Base-by-base conservation (phyloP, 345 rosid genomes). In the Litchi chinensis region DNA sequence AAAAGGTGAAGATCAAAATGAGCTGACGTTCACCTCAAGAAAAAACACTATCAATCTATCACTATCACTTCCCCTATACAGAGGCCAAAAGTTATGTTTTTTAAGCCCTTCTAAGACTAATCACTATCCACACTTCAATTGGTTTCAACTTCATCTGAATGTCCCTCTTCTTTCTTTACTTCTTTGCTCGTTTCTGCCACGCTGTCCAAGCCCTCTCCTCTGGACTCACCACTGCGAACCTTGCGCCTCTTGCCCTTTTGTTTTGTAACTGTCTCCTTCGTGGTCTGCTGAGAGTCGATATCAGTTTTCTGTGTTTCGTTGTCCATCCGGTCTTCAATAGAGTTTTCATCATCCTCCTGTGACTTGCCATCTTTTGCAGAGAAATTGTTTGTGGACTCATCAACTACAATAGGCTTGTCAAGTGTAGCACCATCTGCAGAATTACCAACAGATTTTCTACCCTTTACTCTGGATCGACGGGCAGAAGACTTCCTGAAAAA, bases 401-500 rank as follows among this genome's bases (percentile, higher is more conserved):
- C 72, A 28, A 11, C 52, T 1, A 13, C 18, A 37, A 10, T 67
- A 43, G 74, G 67, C 28, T 74, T 50, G 32, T 62, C 77, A 62
- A 43, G 15, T 21, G 24, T 46, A 52, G 50, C 56, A 26, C 69
- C 76, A 41, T 26, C 48, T 0, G 54, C 28, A 24, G 65, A 60
- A n/a, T 37, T 65, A 32, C 70, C 67, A 37, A 48, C 48, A 44
- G 76, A 56, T 66, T 59, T 65, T 76, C 52, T 80, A 7, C 75
- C 70, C 44, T 74, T 82, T 10, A 44, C 24, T 75, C 66, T 80
- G 62, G 81, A 76, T 52, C 21, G 48, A 64, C 66, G 21, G 57
- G 71, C 16, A 46, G 15, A 19, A 50, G 70, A 28, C 77, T 71
- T 79, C 82, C 86, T 83, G 21, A 44, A 76, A 76, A 52, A 62